Base-by-base conservation (phyloP, 352 stramenopile species). In the Phytophthora megakarya region DNA sequence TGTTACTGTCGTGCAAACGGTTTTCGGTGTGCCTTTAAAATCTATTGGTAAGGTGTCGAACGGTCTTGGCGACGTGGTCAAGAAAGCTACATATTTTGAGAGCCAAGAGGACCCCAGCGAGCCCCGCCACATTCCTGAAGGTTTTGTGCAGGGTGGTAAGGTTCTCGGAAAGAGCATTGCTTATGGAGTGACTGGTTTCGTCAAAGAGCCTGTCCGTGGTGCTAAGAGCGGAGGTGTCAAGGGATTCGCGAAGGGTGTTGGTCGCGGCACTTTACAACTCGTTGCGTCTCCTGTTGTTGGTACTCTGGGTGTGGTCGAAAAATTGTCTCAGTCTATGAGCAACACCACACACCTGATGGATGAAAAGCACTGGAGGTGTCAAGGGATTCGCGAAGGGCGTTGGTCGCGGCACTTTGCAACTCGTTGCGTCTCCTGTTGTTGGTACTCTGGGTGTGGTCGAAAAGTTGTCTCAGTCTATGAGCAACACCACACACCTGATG, bases 271-370 rank as follows among this genome's bases (percentile, higher is more conserved):
- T 33, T 54, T 93, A 51, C 83, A 92, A 61, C 61, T 96, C 8
- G 72, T 94, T 22, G 88, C 77, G 15, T 94, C 78, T 37, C 86
- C 86, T n/a, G 75, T 96, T 18, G 83, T 96, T 2, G 88, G 88
- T 5, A 92, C 84, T 19, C 67, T 96, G 15, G 88, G 88, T 10
- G 85, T 81, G 3, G 83, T 95, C 11, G 88, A 96, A 72, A 96
- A 96, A 55, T 25, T 96, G 38, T 80, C 81, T 1, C 79, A 92
- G 65, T 93, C 84, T 12, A 68, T 95, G 49, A 90, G 73, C 65
- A 96, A 95, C 70, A 96, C 88, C 23, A 96, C 87, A 1, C 88
- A 96, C 39, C 53, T 96, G 53, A 67, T 95, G 56, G 88, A 96
- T 52, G 85, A 89, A 22, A 95, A 92, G 43, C 51, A 72, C 30